Evolutionary conservation across 2,329 filamentous ascomycete genomes (phyloP).

Genomic region (Paecilomyces sp.): DNA sequence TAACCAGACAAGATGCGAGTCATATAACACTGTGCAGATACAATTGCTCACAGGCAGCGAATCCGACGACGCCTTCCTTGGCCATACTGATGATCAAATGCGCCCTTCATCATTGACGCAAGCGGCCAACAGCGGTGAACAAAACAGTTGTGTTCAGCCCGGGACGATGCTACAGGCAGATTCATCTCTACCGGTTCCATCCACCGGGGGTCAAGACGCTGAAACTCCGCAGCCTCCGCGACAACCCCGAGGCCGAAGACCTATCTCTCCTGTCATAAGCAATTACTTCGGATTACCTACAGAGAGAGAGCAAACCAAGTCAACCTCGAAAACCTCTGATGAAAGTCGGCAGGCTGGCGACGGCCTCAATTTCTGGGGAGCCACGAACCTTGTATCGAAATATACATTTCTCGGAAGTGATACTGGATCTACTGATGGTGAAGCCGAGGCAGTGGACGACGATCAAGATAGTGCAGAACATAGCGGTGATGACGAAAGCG

Average conservation of each 20-base stretch:
- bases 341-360: conserved; percentile 44
- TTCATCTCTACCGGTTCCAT: conserved; percentile 4
- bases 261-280: conserved; percentile 36
- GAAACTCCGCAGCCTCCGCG: conserved; percentile 27
- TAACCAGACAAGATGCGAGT: conserved; percentile 33
- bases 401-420: conserved; percentile 28
- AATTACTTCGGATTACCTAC: conserved; percentile 39
- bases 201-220: conserved; percentile 13
- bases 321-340: conserved; percentile 20
- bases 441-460: conserved; percentile 15
- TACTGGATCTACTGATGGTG: conserved; percentile 19
- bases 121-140: not conserved
- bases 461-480: conserved; percentile 32
- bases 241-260: conserved; percentile 25
- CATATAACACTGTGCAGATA: conserved; percentile 40
- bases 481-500: conserved; percentile 44
- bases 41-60: conserved; percentile 28
- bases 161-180: conserved; percentile 16
- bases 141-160: not conserved
- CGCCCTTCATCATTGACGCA: conserved; percentile 2
- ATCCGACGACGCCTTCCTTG: conserved; percentile 16
- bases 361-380: conserved; percentile 53
- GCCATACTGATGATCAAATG: conserved; percentile 11
- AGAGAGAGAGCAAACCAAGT: conserved; percentile 21
- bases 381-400: conserved; percentile 34